Conservation (phyloP, 768 basidiomycete species). For the Serendipita indica region DNA sequence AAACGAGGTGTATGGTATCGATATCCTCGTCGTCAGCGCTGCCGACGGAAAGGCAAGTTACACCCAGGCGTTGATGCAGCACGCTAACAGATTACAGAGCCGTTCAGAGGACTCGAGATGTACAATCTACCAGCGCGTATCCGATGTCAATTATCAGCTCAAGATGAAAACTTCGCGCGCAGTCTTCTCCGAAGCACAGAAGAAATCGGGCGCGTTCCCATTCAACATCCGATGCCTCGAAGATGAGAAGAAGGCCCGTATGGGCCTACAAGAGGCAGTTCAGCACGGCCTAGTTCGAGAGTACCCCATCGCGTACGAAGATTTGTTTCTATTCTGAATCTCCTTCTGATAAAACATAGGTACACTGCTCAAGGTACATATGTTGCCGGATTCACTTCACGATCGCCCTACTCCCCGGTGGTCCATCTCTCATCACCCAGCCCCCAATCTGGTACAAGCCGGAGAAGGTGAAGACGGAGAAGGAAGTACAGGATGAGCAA, state of each 20-base stretch:
- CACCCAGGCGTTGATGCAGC: slow-evolving; percentile 4
- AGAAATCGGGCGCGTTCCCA: slow-evolving; percentile 95
- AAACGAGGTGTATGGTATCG: slow-evolving; percentile 89
- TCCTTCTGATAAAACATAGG: slow-evolving; percentile 23
- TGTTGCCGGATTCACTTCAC: slow-evolving; percentile 95
- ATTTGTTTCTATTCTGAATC: slow-evolving; percentile 2
- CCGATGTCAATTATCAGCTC: slow-evolving; percentile 77
- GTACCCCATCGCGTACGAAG: slow-evolving; percentile 79
- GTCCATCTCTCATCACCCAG: slow-evolving; percentile 75
- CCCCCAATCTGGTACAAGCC: slow-evolving; percentile 88
- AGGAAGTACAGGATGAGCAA: slow-evolving; percentile 78
- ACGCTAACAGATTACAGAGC: slow-evolving; percentile 40
- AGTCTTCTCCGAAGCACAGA: slow-evolving; percentile 95
- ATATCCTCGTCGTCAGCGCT: slow-evolving; percentile 73
- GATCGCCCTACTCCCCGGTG: slow-evolving; percentile 78
- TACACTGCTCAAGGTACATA: slow-evolving; percentile 71
- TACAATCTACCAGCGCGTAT: slow-evolving; percentile 83
- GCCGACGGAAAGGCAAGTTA: slow-evolving; percentile 78
- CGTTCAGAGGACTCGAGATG: slow-evolving; percentile 80
- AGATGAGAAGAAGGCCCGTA: slow-evolving; percentile 88
- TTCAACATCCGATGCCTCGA: slow-evolving; percentile 91
- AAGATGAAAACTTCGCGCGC: slow-evolving; percentile 96
- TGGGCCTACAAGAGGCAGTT: slow-evolving; percentile 92
- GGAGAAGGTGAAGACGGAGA: slow-evolving; percentile 78
- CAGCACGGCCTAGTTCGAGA: slow-evolving; percentile 88